These are phyloP conservation scores for Suillus decipiens DNA, from an alignment of 768 basidiomycete genomes.

Conservation along the genomic window DNA sequence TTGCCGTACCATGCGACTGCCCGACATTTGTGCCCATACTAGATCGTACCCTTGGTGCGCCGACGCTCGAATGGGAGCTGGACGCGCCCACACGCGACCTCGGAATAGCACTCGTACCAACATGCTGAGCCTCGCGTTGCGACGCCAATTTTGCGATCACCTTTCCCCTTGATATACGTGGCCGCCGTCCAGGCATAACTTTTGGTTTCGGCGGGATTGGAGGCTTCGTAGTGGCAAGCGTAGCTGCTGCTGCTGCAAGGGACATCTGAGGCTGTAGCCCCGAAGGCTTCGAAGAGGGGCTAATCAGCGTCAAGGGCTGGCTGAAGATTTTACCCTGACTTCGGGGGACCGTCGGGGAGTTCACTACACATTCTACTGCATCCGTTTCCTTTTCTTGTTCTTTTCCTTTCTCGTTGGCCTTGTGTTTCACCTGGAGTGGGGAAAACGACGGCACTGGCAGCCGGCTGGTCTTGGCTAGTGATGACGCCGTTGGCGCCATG, in stretches of 20 bases:
- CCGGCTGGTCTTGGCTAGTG: slow-evolving; percentile 57
- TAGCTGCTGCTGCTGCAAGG: slow-evolving; percentile 32
- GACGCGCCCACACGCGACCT: slow-evolving; percentile 15
- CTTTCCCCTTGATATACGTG: slow-evolving; percentile 79
- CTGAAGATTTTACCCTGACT: slow-evolving; percentile 49
- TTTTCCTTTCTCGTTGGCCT: slow-evolving; percentile 16
- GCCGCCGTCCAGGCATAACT: slow-evolving; percentile 52
- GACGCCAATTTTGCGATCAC: slow-evolving; percentile 77
- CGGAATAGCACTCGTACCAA: slow-evolving; percentile 20
- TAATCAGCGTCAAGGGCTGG: slow-evolving; percentile 39
- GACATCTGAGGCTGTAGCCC: slow-evolving; percentile 27
- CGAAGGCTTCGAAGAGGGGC: slow-evolving; percentile 24
- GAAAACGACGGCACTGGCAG: slow-evolving; percentile 24
- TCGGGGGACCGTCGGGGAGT: slow-evolving; percentile 31
- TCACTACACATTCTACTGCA: slow-evolving; percentile 37
- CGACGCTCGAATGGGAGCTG: slow-evolving; percentile 23
- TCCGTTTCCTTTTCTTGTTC: slow-evolving; percentile 11
- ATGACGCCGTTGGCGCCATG: slow-evolving; percentile 76
- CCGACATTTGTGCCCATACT: slow-evolving; percentile 47
- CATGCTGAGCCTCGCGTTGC: slow-evolving; percentile 52
- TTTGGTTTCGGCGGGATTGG: slow-evolving; percentile 31
- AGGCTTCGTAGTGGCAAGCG: slow-evolving; percentile 21
- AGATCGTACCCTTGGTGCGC: slow-evolving; percentile 42
- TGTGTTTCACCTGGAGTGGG: slow-evolving; percentile 19
- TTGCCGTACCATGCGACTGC: slow-evolving; percentile 23